Conservation (phyloP, 352 stramenopile genomes). For the Phytophthora pini region DNA sequence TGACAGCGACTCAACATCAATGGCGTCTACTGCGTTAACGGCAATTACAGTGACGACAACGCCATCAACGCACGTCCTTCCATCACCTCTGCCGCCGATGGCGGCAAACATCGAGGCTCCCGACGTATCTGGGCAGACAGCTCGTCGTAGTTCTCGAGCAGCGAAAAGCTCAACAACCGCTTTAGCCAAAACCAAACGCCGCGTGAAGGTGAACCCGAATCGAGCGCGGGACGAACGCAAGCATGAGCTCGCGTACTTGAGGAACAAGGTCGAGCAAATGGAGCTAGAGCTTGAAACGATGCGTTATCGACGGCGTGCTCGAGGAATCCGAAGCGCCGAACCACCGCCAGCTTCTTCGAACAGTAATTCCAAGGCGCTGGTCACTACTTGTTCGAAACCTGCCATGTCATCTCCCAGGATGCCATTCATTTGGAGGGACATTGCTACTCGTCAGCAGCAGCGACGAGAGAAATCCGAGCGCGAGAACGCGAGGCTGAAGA, state of each 20-base stretch:
- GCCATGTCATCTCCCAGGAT: slow-evolving; percentile 8
- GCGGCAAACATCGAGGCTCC: slow-evolving; percentile 10
- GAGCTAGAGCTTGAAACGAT: slow-evolving; percentile 36
- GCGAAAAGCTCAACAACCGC: slow-evolving; percentile 11
- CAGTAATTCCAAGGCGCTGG: slow-evolving; percentile 4
- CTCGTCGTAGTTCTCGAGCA: slow-evolving; percentile 1
- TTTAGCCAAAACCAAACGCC: slow-evolving; percentile 36
- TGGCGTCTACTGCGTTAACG: slow-evolving; percentile 2
- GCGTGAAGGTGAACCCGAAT: slow-evolving; percentile 40
- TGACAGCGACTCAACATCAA: slow-evolving; percentile 11
- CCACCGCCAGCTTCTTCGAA: neutral
- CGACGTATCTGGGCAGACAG: slow-evolving; percentile 2
- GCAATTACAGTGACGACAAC: neutral
- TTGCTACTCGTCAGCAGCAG: slow-evolving; percentile 52
- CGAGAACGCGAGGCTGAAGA: slow-evolving; percentile 58
- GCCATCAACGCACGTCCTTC: slow-evolving; percentile 4
- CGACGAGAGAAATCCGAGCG: slow-evolving; percentile 49
- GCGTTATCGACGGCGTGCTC: slow-evolving; percentile 13
- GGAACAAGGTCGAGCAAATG: slow-evolving; percentile 43
- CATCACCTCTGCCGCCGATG: slow-evolving; percentile 11
- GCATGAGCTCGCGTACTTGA: slow-evolving; percentile 41
- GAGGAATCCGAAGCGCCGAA: slow-evolving; percentile 17
- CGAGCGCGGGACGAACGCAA: slow-evolving; percentile 41
- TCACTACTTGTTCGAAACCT: slow-evolving; percentile 1
- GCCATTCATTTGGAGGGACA: slow-evolving; percentile 47